These are phyloP conservation scores for Stereocaulon alpinum DNA, from an alignment of 495 filamentous ascomycete genomes.

Conservation along the genomic window DNA sequence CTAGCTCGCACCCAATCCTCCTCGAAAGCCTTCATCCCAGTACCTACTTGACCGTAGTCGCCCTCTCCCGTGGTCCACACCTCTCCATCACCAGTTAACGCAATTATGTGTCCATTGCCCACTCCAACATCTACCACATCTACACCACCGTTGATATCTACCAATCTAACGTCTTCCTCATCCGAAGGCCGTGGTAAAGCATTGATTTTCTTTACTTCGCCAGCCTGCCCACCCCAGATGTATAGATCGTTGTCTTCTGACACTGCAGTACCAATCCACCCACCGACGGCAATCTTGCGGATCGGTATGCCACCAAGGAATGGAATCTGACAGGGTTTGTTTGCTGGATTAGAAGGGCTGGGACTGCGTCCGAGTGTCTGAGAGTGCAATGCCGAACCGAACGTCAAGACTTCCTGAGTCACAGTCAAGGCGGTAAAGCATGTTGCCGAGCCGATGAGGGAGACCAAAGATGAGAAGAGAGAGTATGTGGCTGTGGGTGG, in stretches of 20 bases:
- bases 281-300: slow-evolving; percentile 42
- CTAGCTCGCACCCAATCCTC: slow-evolving; percentile 15
- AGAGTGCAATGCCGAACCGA: slow-evolving; percentile 48
- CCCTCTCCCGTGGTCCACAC: slow-evolving; percentile 48
- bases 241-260: slow-evolving; percentile 50
- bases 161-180: slow-evolving; percentile 27
- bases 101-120: slow-evolving; percentile 48
- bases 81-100: slow-evolving; percentile 37
- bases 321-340: slow-evolving; percentile 32
- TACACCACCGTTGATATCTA: slow-evolving; percentile 29
- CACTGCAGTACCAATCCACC: slow-evolving; percentile 47
- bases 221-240: slow-evolving; percentile 44
- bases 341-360: slow-evolving; percentile 10
- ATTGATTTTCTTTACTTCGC: slow-evolving; percentile 28
- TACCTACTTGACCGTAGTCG: slow-evolving; percentile 49
- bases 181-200: slow-evolving; percentile 18
- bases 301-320: slow-evolving; percentile 44
- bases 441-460: slow-evolving; percentile 41
- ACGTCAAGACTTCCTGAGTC: slow-evolving; percentile 43
- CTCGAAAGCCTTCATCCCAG: slow-evolving; percentile 16
- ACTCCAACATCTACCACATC: slow-evolving; percentile 49
- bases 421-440: slow-evolving; percentile 42
- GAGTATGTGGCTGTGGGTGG: slow-evolving; percentile 17
- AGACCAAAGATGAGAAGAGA: slow-evolving; percentile 23
- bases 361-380: slow-evolving; percentile 12